phyloP scores from a whole-genome alignment of 805 yeast species.

The Lachancea meyersii region DNA sequence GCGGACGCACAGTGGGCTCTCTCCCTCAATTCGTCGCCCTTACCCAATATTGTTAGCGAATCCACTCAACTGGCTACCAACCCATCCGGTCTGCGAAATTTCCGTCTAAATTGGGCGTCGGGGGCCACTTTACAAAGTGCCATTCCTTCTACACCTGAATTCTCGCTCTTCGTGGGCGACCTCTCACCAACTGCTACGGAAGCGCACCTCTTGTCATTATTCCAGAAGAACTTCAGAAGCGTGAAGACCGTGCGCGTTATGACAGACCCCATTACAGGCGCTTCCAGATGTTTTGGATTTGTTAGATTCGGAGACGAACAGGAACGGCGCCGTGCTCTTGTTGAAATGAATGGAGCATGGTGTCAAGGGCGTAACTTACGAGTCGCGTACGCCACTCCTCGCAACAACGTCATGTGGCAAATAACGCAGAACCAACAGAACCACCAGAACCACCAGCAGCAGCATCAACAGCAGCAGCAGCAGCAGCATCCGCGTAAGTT shows the following conservation, averaged over 20 bases:
- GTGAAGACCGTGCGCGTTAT: slow-evolving; percentile 77
- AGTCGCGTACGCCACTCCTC: slow-evolving; percentile 75
- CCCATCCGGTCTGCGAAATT: slow-evolving; percentile 46
- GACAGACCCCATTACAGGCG: slow-evolving; percentile 78
- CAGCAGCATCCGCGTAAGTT: slow-evolving; percentile 10
- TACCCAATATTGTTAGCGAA: slow-evolving; percentile 43
- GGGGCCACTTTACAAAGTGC: slow-evolving; percentile 73
- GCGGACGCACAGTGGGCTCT: slow-evolving; percentile 67
- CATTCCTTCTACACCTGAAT: slow-evolving; percentile 68
- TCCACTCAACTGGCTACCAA: slow-evolving; percentile 24
- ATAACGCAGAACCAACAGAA: slow-evolving; percentile 19
- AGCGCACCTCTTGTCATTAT: slow-evolving; percentile 66
- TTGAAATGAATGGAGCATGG: slow-evolving; percentile 75
- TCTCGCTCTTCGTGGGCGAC: slow-evolving; percentile 77
- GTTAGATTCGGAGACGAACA: slow-evolving; percentile 66
- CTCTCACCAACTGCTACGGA: slow-evolving; percentile 72
- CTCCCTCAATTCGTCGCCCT: slow-evolving; percentile 54
- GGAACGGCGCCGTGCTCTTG: slow-evolving; percentile 61
- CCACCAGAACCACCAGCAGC: slow-evolving; percentile 17
- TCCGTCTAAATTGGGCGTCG: slow-evolving; percentile 77
- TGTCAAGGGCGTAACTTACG: slow-evolving; percentile 71
- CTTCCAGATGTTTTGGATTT: slow-evolving; percentile 75
- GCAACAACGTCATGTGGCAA: slow-evolving; percentile 36
- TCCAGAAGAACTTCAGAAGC: slow-evolving; percentile 58
- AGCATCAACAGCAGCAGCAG: slow-evolving; percentile 13